Base-by-base conservation (phyloP, 2,329 filamentous ascomycete genomes). In the Talaromyces sp. region DNA sequence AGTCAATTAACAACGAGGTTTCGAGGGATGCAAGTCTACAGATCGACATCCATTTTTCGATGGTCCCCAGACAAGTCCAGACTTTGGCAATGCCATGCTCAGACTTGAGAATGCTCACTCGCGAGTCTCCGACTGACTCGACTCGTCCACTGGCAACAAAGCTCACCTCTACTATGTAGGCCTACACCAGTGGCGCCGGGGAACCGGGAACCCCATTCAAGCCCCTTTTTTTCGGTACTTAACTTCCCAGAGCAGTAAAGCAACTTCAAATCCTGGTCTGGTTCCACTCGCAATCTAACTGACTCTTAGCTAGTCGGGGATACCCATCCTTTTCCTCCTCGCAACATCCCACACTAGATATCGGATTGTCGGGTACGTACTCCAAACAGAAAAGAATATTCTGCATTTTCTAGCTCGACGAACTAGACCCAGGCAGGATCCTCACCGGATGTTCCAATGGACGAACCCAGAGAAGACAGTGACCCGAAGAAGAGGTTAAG, bases 161-260 rank as follows among this genome's bases (percentile, higher is more conserved):
- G 16, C n/a, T 21, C 23, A 40, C 5, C 5, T 55, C 33, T 25
- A n/a, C n/a, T n/a, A n/a, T n/a, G n/a, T n/a, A 56, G n/a, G 12
- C 12, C 18, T 9, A n/a, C 54, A 25, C 21, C 7, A 54, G 39
- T 61, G 59, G 59, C 59, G 46, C 48, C 58, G 58, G 58, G 59
- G 59, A 61, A 61, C 46, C 46, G 48, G 59, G 48, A 54, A 44
- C 16, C 18, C 59, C 59, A 37, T 39, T 11, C 21, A 28, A 39
- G 54, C 54, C 54, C 54, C 54, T 57, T 42, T 57, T 57, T 6
- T 57, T 56, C 54, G 54, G 54, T 35, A 54, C 48, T 54, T 54
- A 11, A 18, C 28, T 33, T 56, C n/a, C n/a, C 35, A 56, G 31
- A 55, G 52, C 46, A 48, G 44, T 48, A 48, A 48, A 28, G 44